phyloP scores from a whole-genome alignment of 2,329 filamentous ascomycete genomes.

The Fusarium falciforme region DNA sequence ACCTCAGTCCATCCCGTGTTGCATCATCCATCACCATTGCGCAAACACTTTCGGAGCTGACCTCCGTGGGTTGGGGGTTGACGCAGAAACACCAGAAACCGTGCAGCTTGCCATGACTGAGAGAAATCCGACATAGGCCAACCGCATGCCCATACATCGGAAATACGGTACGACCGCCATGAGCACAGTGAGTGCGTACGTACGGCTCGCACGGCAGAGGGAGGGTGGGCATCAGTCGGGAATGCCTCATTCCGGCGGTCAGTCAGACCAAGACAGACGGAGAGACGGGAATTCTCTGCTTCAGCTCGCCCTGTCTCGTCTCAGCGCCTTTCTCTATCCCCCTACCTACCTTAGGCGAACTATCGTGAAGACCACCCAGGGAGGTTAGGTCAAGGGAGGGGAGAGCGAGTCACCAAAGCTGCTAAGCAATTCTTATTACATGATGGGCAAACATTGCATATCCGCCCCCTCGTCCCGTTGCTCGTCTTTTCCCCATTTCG shows the following conservation, averaged over 20 bases:
- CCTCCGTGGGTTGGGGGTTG: slow-evolving; percentile 14
- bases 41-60: neutral
- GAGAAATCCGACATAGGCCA: slow-evolving; percentile 16
- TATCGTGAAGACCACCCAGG: slow-evolving; percentile 11
- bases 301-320: slow-evolving; percentile 5
- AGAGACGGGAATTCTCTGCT: slow-evolving; percentile 9
- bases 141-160: neutral
- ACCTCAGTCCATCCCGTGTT: slow-evolving; percentile 16
- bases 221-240: neutral
- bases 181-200: neutral
- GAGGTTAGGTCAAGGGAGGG: slow-evolving; percentile 4
- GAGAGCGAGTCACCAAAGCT: neutral
- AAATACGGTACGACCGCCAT: neutral
- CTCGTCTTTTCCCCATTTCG: slow-evolving; percentile 25
- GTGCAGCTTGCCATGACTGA: slow-evolving; percentile 8
- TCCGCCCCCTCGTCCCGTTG: neutral
- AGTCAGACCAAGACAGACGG: neutral
- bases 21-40: neutral
- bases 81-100: slow-evolving; percentile 8
- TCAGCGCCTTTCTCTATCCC: slow-evolving; percentile 2
- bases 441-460: slow-evolving; percentile 12
- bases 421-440: slow-evolving; percentile 34
- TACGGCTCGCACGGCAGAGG: neutral
- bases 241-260: slow-evolving; percentile 25
- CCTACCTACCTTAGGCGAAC: slow-evolving; percentile 1